phyloP scores from a whole-genome alignment of 2,329 filamentous ascomycete species.

The Sporothrix dimorphospora region DNA sequence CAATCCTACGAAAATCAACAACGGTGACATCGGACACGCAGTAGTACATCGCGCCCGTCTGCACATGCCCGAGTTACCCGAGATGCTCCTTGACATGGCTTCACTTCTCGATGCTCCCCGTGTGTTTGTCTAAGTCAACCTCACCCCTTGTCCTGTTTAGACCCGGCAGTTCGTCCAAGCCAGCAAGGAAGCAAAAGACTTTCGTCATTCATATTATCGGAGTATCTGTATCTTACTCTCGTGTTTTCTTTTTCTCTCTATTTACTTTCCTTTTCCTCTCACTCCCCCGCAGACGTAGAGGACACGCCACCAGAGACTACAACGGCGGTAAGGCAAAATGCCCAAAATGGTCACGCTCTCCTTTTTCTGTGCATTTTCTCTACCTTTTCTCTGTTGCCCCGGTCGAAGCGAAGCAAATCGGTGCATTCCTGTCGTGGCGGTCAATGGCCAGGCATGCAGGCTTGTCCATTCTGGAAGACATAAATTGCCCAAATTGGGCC shows the following conservation, averaged over 20 bases:
- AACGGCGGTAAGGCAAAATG: neutral
- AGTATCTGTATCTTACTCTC: neutral
- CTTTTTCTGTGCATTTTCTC: neutral
- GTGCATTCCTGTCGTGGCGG: conserved; percentile 8
- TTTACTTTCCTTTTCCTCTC: conserved; percentile 1
- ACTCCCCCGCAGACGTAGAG: neutral
- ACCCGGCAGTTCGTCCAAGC: neutral
- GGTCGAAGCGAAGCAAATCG: neutral
- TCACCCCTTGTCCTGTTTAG: neutral
- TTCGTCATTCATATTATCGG: neutral
- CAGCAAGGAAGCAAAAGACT: neutral
- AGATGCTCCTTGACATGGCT: neutral
- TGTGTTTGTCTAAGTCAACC: conserved; percentile 15
- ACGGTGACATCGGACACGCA: neutral
- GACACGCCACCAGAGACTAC: conserved; percentile 24
- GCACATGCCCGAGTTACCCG: neutral
- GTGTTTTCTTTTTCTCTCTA: neutral
- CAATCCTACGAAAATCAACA: neutral
- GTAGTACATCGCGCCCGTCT: neutral
- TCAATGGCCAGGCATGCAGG: neutral
- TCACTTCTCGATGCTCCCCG: neutral
- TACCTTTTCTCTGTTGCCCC: conserved; percentile 8
- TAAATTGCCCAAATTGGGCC: neutral
- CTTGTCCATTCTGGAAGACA: neutral
- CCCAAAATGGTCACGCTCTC: neutral